These are phyloP conservation scores for Saccharomycopsis babjevae DNA, from an alignment of 805 yeast species.

Conservation along the genomic window DNA sequence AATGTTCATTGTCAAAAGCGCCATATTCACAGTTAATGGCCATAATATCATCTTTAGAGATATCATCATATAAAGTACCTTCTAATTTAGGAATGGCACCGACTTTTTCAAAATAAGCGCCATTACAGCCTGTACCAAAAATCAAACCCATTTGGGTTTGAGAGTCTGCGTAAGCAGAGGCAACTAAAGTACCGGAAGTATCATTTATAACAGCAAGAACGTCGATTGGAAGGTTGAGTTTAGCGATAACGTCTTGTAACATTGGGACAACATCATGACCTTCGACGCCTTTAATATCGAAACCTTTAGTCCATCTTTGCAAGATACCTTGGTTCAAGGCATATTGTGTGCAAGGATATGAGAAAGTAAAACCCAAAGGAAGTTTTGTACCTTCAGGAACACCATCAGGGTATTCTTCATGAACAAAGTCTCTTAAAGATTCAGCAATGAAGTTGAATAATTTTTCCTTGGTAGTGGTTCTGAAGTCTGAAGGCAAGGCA, in stretches of 20 bases:
- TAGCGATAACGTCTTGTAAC: constrained; percentile 67
- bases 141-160: constrained; percentile 89
- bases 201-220: constrained; percentile 93
- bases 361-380: constrained; percentile 91
- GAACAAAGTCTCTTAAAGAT: constrained; percentile 60
- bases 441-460: constrained; percentile 83
- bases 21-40: constrained; percentile 99
- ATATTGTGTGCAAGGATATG: constrained; percentile 79
- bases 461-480: constrained; percentile 69
- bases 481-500: constrained; percentile 63
- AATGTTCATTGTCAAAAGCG: constrained; percentile 88
- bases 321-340: constrained; percentile 78
- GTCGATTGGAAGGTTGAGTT: constrained; percentile 59
- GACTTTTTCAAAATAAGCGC: constrained; percentile 82
- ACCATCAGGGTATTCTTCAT: constrained; percentile 61
- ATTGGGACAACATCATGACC: constrained; percentile 90
- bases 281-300: constrained; percentile 86
- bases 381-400: constrained; percentile 31
- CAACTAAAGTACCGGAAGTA: constrained; percentile 94
- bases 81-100: constrained; percentile 70
- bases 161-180: constrained; percentile 85
- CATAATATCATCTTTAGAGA: constrained; percentile 60
- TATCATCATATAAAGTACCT: constrained; percentile 57
- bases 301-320: constrained; percentile 97
- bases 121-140: constrained; percentile 96